Percentiles rank a stretch among this genome's conserved stretches.
Conservation (phyloP, 1,284 basidiomycete species). For the Thelephora terrestris region DNA sequence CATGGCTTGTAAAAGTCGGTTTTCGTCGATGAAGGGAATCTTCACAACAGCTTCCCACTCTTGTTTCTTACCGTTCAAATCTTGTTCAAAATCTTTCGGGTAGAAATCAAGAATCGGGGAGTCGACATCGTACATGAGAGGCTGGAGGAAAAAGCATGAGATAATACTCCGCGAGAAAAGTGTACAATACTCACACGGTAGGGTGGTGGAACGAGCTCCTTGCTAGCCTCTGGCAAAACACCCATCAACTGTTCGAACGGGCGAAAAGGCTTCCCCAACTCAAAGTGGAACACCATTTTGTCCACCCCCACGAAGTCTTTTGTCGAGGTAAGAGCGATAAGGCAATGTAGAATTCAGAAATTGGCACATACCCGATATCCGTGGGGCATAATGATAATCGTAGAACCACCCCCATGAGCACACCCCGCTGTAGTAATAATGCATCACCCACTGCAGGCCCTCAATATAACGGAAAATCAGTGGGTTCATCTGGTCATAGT, state of each 20-base stretch:
- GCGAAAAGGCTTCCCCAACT: constrained; percentile 82
- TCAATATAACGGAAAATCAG: constrained; percentile 82
- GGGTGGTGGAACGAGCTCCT: constrained; percentile 77
- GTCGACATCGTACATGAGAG: constrained; percentile 79
- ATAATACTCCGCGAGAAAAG: neutral
- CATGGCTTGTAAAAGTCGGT: constrained; percentile 78
- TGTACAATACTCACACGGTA: constrained; percentile 52
- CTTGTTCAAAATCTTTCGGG: constrained; percentile 82
- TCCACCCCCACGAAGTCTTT: constrained; percentile 72
- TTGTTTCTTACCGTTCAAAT: constrained; percentile 96
- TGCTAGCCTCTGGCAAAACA: constrained; percentile 86
- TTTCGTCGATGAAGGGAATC: constrained; percentile 95
- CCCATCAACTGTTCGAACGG: constrained; percentile 99
- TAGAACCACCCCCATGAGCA: constrained; percentile 99
- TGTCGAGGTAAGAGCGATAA: constrained; percentile 3
- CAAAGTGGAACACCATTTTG: constrained; percentile 77
- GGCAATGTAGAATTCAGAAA: constrained; percentile 2
- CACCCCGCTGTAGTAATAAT: constrained; percentile 96
- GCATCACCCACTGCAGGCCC: constrained; percentile 97
- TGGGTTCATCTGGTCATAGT: constrained; percentile 55
- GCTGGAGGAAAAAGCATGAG: constrained; percentile 33
- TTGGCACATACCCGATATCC: constrained; percentile 67
- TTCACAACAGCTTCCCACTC: constrained; percentile 99
- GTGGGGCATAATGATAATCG: constrained; percentile 93
- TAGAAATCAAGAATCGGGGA: constrained; percentile 96